These are phyloP conservation scores for Verticillium klebahnii DNA, from an alignment of 2,329 filamentous ascomycete species.

Conservation along the genomic window DNA sequence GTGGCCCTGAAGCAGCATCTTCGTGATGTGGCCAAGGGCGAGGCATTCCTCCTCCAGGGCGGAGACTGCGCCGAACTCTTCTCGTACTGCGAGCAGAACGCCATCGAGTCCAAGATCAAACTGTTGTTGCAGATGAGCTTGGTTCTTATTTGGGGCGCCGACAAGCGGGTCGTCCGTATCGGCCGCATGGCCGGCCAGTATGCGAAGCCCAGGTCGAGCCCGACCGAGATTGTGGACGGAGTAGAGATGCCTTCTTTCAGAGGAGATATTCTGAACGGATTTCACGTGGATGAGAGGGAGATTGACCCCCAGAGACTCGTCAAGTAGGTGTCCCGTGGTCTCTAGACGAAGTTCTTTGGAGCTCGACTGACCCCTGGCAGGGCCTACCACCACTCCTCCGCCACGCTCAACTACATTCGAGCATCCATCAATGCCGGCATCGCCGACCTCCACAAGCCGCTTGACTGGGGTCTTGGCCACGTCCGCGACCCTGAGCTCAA, in stretches of 20 bases:
- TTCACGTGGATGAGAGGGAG: conserved; percentile 65
- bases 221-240: conserved; percentile 77
- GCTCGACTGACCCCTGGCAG: conserved; percentile 30
- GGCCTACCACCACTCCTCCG: conserved; percentile 93
- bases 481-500: conserved; percentile 80
- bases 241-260: conserved; percentile 83
- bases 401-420: conserved; percentile 90
- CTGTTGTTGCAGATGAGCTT: conserved; percentile 95
- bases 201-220: conserved; percentile 88
- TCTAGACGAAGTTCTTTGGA: neutral
- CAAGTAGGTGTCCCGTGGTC: conserved; percentile 36
- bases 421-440: conserved; percentile 81
- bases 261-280: conserved; percentile 94
- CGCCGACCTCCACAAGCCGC: conserved; percentile 85
- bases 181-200: conserved; percentile 97
- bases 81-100: conserved; percentile 84
- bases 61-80: conserved; percentile 97
- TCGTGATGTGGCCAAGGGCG: conserved; percentile 81
- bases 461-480: conserved; percentile 94
- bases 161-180: conserved; percentile 83
- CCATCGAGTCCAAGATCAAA: conserved; percentile 96
- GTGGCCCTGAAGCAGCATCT: conserved; percentile 72
- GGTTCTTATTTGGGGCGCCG: conserved; percentile 83
- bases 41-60: conserved; percentile 90
- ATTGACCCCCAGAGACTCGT: conserved; percentile 83